These are phyloP conservation scores for Umbelopsis ramanniana DNA, from an alignment of 192 early-diverging fungal genomes.

Conservation along the genomic window DNA sequence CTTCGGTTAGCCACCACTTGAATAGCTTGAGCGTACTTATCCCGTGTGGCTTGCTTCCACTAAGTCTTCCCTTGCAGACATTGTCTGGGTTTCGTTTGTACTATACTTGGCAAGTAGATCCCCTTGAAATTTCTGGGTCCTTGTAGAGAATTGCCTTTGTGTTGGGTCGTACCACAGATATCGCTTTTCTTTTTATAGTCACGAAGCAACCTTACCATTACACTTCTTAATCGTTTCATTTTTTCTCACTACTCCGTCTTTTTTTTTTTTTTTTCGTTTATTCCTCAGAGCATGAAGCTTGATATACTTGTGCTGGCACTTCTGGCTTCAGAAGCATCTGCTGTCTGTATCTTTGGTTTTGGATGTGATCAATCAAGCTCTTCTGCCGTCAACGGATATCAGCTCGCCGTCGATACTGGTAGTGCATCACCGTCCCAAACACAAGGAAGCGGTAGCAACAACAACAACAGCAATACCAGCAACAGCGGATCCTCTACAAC, in stretches of 20 bases:
- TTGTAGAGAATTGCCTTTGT: too few species aligned
- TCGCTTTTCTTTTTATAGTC: too few species aligned
- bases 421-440: background rate
- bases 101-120: too few species aligned
- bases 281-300: background rate
- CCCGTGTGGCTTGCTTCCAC: too few species aligned
- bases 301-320: background rate
- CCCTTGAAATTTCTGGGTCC: too few species aligned
- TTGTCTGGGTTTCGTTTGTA: too few species aligned
- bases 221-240: background rate
- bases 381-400: background rate
- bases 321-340: conserved; percentile 4
- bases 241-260: background rate
- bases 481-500: background rate
- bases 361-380: background rate
- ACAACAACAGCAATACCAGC: background rate
- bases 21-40: too few species aligned
- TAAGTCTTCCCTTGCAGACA: too few species aligned
- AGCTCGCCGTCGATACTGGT: background rate
- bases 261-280: background rate
- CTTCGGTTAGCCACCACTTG: too few species aligned
- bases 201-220: too few species aligned
- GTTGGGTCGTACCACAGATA: background rate
- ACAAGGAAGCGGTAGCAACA: background rate
- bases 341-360: background rate